Conservation (phyloP, 140 eudicot genomes). For the Anethum foeniculum region DNA sequence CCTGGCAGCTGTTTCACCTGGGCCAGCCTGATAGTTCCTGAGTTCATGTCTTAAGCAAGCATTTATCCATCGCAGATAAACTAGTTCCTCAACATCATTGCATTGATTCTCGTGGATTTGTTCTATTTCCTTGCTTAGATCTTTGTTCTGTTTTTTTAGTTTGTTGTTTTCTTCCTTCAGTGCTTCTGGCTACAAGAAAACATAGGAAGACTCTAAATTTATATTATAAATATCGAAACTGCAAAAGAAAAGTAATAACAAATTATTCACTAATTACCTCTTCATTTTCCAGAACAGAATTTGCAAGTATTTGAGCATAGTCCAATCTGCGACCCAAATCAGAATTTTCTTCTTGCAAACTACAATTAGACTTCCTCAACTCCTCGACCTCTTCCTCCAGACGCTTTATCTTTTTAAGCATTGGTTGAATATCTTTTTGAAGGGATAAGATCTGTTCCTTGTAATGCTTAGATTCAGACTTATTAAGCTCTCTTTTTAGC, state of each 20-base stretch:
- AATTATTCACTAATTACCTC: slow-evolving; percentile 27
- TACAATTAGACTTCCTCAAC: slow-evolving; percentile 45
- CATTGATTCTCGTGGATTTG: slow-evolving; percentile 50
- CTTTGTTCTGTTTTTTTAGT: slow-evolving; percentile 26
- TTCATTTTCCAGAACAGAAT: slow-evolving; percentile 18
- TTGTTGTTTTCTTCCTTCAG: slow-evolving; percentile 11
- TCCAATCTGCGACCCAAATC: slow-evolving; percentile 57
- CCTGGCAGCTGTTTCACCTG: slow-evolving; percentile 60
- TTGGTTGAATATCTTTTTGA: slow-evolving; percentile 38
- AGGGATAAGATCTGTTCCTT: slow-evolving; percentile 45
- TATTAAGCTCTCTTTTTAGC: slow-evolving; percentile 53
- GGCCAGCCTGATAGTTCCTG: slow-evolving; percentile 52
- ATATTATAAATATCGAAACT: neutral
- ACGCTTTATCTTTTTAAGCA: slow-evolving; percentile 37
- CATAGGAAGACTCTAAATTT: neutral
- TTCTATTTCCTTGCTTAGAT: slow-evolving; percentile 54
- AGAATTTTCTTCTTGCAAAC: slow-evolving; percentile 48
- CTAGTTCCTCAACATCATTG: slow-evolving; percentile 66
- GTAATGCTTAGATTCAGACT: slow-evolving; percentile 48
- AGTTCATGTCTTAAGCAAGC: slow-evolving; percentile 87
- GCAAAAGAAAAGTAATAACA: neutral
- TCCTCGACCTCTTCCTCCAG: slow-evolving; percentile 58
- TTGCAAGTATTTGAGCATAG: slow-evolving; percentile 18
- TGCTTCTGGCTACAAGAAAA: slow-evolving; percentile 20
- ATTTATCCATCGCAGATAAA: slow-evolving; percentile 77